These are phyloP conservation scores for Vitis riparia DNA, from an alignment of 164 flowering plant genomes.

Conservation along the genomic window DNA sequence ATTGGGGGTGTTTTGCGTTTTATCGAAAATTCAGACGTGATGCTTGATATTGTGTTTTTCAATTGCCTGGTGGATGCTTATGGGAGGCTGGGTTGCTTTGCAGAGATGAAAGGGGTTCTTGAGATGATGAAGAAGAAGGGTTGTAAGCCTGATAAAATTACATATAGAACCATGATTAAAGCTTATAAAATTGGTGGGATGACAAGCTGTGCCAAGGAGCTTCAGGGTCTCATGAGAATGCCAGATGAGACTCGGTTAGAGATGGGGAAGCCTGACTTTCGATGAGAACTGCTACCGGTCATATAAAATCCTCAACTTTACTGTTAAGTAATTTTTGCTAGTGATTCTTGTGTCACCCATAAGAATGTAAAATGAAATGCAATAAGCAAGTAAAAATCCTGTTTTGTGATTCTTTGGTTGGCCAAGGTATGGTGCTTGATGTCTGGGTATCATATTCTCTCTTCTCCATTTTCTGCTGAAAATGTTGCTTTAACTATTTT, in stretches of 20 bases:
- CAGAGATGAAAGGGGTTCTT: conserved; percentile 88
- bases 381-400: no score
- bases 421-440: no score
- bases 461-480: no score
- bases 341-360: no score
- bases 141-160: conserved; percentile 74
- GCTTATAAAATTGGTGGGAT: conserved; percentile 64
- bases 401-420: no score
- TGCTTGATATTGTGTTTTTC: conserved; percentile 72
- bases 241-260: conserved; percentile 3
- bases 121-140: conserved; percentile 76
- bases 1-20: conserved; percentile 63
- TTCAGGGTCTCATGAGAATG: conserved; percentile 20
- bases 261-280: conserved; percentile 30
- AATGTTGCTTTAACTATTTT: no score
- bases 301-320: neutral
- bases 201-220: conserved; percentile 58
- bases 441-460: no score
- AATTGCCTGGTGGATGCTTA: conserved; percentile 91
- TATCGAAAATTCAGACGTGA: conserved; percentile 78
- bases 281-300: conserved; percentile 5
- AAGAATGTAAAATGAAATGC: no score
- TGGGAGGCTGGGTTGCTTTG: conserved; percentile 73
- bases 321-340: neutral
- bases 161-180: conserved; percentile 89